A percentile compares a stretch with the other conserved stretches of the same genome.
phyloP scores from a whole-genome alignment of 2,329 filamentous ascomycete genomes.

The Penicillium sp. region DNA sequence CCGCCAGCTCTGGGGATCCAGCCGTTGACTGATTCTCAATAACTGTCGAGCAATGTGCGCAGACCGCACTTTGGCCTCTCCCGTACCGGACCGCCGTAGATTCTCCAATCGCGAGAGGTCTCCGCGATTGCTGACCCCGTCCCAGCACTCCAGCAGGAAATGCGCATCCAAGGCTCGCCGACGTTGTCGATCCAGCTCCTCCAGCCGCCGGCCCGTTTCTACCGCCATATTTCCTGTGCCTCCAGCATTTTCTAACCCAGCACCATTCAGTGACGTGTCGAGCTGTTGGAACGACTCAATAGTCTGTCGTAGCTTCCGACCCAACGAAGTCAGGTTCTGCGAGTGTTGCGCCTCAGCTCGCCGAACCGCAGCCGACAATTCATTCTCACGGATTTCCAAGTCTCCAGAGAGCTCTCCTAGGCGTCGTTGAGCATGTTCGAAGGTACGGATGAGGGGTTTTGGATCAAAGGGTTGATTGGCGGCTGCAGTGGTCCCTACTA shows the following conservation, averaged over 20 bases:
- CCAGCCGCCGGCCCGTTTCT: conserved; percentile 86
- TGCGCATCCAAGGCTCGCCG: conserved; percentile 86
- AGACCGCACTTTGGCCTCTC: conserved; percentile 88
- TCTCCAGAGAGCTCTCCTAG: conserved; percentile 60
- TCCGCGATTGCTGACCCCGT: conserved; percentile 85
- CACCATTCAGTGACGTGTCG: conserved; percentile 71
- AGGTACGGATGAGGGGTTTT: conserved; percentile 91
- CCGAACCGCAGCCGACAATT: conserved; percentile 80
- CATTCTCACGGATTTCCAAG: conserved; percentile 82
- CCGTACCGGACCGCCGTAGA: conserved; percentile 73
- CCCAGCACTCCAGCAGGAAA: conserved; percentile 94
- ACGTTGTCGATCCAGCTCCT: conserved; percentile 89
- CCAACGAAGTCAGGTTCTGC: conserved; percentile 79
- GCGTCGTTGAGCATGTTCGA: conserved; percentile 63
- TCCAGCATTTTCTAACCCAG: conserved; percentile 36
- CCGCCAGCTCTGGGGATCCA: conserved; percentile 72
- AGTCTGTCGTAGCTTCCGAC: conserved; percentile 82
- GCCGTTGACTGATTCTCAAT: conserved; percentile 84
- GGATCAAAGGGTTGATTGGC: conserved; percentile 68
- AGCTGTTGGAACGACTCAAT: conserved; percentile 88
- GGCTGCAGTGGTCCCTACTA: conserved; percentile 40
- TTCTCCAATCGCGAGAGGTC: conserved; percentile 83
- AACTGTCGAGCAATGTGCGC: conserved; percentile 90
- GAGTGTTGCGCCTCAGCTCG: conserved; percentile 89
- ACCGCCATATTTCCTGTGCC: conserved; percentile 82